These are phyloP conservation scores for Orbilia brochopaga DNA, from an alignment of 2,329 filamentous ascomycete genomes.

Conservation along the genomic window DNA sequence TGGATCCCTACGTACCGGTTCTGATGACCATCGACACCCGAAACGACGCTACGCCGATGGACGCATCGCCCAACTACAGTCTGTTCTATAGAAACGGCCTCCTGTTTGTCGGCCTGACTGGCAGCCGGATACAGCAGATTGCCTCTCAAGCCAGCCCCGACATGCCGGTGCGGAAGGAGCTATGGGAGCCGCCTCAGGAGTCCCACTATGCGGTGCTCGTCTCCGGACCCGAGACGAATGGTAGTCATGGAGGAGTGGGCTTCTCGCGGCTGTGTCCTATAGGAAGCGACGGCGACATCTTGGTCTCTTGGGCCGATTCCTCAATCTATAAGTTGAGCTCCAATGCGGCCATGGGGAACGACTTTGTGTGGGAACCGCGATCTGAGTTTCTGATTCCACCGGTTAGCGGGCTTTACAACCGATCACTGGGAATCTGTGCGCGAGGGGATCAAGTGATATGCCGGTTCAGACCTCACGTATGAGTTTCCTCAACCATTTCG, in stretches of 20 bases:
- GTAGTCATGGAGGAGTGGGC: conserved; percentile 7
- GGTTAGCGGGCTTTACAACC: conserved; percentile 1
- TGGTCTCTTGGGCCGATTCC: conserved; percentile 44
- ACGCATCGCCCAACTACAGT: conserved; percentile 21
- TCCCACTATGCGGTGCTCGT: conserved; percentile 20
- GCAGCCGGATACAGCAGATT: conserved; percentile 36
- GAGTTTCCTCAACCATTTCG: background rate
- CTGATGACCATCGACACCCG: conserved; percentile 38
- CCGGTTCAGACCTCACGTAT: conserved; percentile 27
- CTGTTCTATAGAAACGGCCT: conserved; percentile 30
- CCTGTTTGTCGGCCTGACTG: conserved; percentile 30
- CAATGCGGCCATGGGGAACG: conserved; percentile 9
- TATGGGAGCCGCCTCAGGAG: conserved; percentile 28
- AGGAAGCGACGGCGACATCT: conserved; percentile 25
- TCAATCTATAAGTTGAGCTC: conserved; percentile 31
- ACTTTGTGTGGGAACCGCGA: conserved; percentile 38
- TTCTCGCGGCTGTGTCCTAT: conserved; percentile 34
- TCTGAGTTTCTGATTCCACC: conserved; percentile 22
- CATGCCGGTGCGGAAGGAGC: conserved; percentile 7
- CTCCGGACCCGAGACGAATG: conserved; percentile 21
- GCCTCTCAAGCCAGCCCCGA: conserved; percentile 11
- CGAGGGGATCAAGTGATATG: conserved; percentile 38
- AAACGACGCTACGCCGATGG: conserved; percentile 11
- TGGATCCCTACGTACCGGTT: conserved; percentile 7
- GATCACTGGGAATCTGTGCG: conserved; percentile 26